Evolutionary conservation across 768 basidiomycete genomes (phyloP).

Genomic region (Floccularia luteovirens): DNA sequence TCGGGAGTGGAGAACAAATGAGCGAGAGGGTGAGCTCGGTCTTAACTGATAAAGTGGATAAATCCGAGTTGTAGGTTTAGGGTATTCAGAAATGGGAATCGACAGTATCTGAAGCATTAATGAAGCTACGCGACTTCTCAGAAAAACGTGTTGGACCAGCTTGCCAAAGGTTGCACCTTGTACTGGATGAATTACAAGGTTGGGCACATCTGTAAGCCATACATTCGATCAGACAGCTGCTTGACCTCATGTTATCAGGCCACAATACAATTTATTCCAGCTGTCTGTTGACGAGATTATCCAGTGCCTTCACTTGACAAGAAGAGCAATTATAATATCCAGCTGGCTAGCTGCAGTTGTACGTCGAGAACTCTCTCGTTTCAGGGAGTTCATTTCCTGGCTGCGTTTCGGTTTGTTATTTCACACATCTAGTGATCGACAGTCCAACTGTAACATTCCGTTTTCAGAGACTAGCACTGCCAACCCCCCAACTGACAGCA

Average conservation of each 20-base stretch:
- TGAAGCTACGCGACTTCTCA: constrained; percentile 66
- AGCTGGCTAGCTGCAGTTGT: constrained; percentile 64
- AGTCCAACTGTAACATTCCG: constrained; percentile 8
- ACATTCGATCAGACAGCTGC: constrained; percentile 1
- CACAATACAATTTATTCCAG: constrained; percentile 48
- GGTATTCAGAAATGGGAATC: constrained; percentile 80
- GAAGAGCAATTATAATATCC: constrained; percentile 52
- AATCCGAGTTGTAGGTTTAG: constrained; percentile 30
- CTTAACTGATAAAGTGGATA: constrained; percentile 3
- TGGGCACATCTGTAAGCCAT: constrained; percentile 62
- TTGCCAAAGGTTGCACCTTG: constrained; percentile 66
- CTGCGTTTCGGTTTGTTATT: constrained; percentile 56
- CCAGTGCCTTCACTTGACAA: constrained; percentile 43
- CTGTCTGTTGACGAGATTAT: constrained; percentile 42
- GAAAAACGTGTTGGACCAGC: constrained; percentile 67
- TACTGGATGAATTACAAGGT: constrained; percentile 72
- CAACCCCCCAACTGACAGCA: constrained; percentile 45
- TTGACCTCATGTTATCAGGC: constrained; percentile 29
- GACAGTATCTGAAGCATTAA: constrained; percentile 60
- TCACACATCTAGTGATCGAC: neutral
- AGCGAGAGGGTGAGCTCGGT: constrained; percentile 60
- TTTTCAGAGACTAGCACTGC: constrained; percentile 38
- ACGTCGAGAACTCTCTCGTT: constrained; percentile 60
- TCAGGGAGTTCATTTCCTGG: constrained; percentile 77
- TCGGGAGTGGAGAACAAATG: constrained; percentile 73